Evolutionary conservation across 2,329 filamentous ascomycete genomes (phyloP), one percentile per base, ranked within the genome.

Genomic region (Geosmithia morbida): DNA sequence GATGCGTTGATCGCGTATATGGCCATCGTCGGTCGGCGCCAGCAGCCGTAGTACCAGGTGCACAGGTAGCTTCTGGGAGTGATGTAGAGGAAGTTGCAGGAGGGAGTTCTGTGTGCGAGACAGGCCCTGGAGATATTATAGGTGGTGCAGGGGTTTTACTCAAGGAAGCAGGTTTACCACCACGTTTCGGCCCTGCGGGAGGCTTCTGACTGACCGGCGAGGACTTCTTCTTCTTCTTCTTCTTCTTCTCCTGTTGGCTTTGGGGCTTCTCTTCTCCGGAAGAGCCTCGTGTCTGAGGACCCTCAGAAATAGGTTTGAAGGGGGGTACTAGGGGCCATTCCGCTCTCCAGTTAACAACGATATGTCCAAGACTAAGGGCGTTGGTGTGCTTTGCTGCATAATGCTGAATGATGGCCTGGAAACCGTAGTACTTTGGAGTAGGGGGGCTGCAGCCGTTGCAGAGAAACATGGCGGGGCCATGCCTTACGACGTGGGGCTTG

Each of bases 321-420:
- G 84, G 85, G n/a, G 83, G 74, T 29, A 76, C 67, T 53, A 80
- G 75, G 41, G 86, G 85, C 87, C 86, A 94, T 59, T 87, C 82
- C 2, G 85, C 77, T 59, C 81, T 79, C 87, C 86, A 94, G 56
- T 83, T 72, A 16, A 90, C 83, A 42, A 88, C 77, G 44, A 85
- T 67, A 55, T 77, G 87, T 45, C 84, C 85, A 48, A 74, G 62
- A 59, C 83, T 87, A 49, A 90, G 77, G 14, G 69, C 63, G 48
- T 62, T 77, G 42, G 85, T 88, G 59, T 92, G 87, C 60, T 90
- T 92, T 41, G 85, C 84, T 49, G 84, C 85, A 58, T 81, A 90
- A 61, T 94, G 87, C 58, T 92, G 86, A 43, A 90, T 75, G 26
- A 90, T 77, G 8, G 81, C 81, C 62, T 90, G 84, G 52, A 92